These are phyloP conservation scores for Chaetomium sp. DNA, from an alignment of 2,329 filamentous ascomycete genomes.

Conservation along the genomic window DNA sequence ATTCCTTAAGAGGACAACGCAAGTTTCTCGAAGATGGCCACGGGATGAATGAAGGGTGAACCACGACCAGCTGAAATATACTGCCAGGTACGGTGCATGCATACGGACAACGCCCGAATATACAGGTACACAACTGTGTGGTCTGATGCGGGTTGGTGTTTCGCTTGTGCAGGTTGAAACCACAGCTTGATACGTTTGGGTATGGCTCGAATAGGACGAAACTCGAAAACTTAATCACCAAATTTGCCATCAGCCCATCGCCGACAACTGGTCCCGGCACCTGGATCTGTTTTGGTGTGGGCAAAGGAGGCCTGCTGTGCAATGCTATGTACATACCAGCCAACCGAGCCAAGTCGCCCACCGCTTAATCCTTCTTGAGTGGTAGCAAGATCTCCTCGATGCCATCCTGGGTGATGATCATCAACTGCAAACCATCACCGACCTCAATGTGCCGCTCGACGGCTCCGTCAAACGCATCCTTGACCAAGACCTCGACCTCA, in stretches of 20 bases:
- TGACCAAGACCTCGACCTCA: conserved; percentile 83
- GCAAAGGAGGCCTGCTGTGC: not conserved
- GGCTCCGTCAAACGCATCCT: conserved; percentile 96
- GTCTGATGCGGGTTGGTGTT: not conserved
- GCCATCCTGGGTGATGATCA: conserved; percentile 85
- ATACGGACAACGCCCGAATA: not conserved
- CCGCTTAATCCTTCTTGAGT: conserved; percentile 81
- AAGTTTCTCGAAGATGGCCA: not conserved
- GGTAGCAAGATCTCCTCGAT: conserved; percentile 83
- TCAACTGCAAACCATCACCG: conserved; percentile 91
- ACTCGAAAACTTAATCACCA: not conserved
- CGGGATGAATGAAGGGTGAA: not conserved
- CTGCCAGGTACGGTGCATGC: not conserved
- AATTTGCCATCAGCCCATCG: not conserved
- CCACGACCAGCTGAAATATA: not conserved
- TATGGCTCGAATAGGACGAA: not conserved
- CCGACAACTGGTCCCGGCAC: not conserved
- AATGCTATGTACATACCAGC: conserved; percentile 21
- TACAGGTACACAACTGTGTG: not conserved
- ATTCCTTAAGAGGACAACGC: too few species aligned
- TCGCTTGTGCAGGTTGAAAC: not conserved
- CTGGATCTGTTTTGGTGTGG: not conserved
- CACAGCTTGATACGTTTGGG: not conserved
- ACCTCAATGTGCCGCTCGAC: conserved; percentile 99
- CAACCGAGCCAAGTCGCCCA: not conserved